Evolutionary conservation across 805 yeast species (phyloP), one percentile per base, ranked within the genome.

Genomic region (Kluyveromyces lactis): DNA sequence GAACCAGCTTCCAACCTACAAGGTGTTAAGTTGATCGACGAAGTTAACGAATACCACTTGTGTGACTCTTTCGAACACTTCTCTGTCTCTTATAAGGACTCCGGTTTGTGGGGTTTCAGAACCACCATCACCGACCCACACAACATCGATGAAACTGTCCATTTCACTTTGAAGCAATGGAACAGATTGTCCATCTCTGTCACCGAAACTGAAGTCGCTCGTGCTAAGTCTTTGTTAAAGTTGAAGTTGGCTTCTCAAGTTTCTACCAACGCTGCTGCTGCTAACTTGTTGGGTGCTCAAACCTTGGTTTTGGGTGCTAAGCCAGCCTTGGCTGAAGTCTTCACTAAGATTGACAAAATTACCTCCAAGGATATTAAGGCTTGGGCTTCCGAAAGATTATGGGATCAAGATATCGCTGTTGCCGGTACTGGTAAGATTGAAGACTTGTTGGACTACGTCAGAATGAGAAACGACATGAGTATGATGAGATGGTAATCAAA

Each of bases 361-460:
- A 61, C 77, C 43, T 71, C 73, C 45, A 65, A 69, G 50, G 77
- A 76, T 49, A 67, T 84, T 48, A 75, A 73, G 60, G 66, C 72
- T 38, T 84, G 92, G 92, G 90, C 92, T 50, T 73, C 73, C 57
- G 69, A 71, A 46, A 70, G 75, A 65, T 71, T 84, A 63, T 84
- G 86, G 84, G 94, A 84, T 67, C 83, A 75, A 64, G 95, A 84
- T 66, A 70, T 84, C 56, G 94, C 86, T 52, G 68, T 84, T 55
- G 73, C 90, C 44, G 92, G 83, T 65, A 75, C 84, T 48, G 95
- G 95, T 66, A 84, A 80, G 69, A 82, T 81, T 68, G 95, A 84
- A 73, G 86, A 71, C 50, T 70, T 84, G 66, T 70, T 83, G 61
- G 95, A 84, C 65, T 84, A 84, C 77, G 72, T 69, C 76, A 80